These are phyloP conservation scores for Kentomonas sorsogonicus DNA, from an alignment of 208 protist species.

Conservation along the genomic window DNA sequence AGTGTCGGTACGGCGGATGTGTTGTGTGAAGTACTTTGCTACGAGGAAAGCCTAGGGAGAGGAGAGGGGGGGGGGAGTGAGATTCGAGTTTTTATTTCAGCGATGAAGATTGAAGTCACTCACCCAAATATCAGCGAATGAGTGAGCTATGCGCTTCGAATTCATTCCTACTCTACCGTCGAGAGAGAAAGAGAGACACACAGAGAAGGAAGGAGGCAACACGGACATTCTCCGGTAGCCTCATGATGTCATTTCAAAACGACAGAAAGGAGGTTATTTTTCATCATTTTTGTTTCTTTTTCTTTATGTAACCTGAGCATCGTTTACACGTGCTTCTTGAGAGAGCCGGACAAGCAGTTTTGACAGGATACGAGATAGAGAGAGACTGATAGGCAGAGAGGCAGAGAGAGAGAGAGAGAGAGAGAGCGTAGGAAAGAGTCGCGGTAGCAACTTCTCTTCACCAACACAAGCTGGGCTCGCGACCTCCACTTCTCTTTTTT, in stretches of 20 bases:
- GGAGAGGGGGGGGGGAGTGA: no score
- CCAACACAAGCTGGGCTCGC: no score
- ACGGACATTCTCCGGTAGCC: background rate
- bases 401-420: no score
- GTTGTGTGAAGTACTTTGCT: no score
- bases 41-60: no score
- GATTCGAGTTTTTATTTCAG: no score
- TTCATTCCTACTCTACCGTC: background rate
- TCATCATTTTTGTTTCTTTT: no score
- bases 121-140: no score
- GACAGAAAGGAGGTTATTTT: background rate
- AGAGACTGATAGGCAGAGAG: constrained; percentile 2
- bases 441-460: no score
- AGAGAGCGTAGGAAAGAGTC: no score
- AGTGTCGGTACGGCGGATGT: background rate
- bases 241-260: background rate
- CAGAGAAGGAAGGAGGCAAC: constrained; percentile 4
- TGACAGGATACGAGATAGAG: background rate
- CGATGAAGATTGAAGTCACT: no score
- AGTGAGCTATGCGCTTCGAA: background rate
- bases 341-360: background rate
- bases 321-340: background rate
- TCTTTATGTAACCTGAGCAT: background rate
- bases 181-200: constrained; percentile 6
- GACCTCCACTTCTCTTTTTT: no score